These are phyloP conservation scores for Eutrema salsugineum DNA, from an alignment of 441 rosid genomes.

Conservation along the genomic window DNA sequence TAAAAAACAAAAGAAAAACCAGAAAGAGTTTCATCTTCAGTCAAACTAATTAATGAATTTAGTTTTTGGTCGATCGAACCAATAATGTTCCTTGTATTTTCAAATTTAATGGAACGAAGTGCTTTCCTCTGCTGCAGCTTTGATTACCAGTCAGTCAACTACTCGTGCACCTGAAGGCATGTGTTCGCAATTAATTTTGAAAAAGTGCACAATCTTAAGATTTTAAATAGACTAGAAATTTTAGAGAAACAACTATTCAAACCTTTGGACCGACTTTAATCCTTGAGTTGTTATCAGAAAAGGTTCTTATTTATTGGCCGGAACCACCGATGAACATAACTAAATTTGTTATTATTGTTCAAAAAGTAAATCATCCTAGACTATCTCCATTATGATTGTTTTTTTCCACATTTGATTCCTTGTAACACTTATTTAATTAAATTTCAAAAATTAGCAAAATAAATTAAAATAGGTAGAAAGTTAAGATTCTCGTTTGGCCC, in stretches of 20 bases:
- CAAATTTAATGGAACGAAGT: background rate
- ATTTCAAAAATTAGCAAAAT: background rate
- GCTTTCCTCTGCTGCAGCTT: slow-evolving; percentile 14
- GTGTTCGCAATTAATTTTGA: slow-evolving; percentile 29
- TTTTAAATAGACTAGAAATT: background rate
- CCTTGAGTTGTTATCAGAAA: slow-evolving; percentile 3
- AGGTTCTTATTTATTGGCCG: slow-evolving; percentile 26
- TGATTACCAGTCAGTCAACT: slow-evolving; percentile 23
- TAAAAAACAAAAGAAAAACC: too few relatives aligned
- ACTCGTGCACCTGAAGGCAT: slow-evolving; percentile 27
- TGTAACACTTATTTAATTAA: background rate
- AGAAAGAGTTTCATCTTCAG: too few relatives aligned
- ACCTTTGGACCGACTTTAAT: slow-evolving; percentile 29
- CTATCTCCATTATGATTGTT: background rate
- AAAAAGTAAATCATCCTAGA: background rate
- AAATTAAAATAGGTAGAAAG: background rate
- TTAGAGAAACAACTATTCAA: background rate
- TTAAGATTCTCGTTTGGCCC: background rate
- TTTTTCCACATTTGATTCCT: background rate
- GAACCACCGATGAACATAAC: slow-evolving; percentile 3
- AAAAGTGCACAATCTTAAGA: slow-evolving; percentile 1
- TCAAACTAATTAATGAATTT: slow-evolving; percentile 4
- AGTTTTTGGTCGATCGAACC: background rate
- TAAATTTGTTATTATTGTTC: background rate
- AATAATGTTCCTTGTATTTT: background rate